phyloP scores from a whole-genome alignment of 352 stramenopile species.

The Phytophthora hibernalis region DNA sequence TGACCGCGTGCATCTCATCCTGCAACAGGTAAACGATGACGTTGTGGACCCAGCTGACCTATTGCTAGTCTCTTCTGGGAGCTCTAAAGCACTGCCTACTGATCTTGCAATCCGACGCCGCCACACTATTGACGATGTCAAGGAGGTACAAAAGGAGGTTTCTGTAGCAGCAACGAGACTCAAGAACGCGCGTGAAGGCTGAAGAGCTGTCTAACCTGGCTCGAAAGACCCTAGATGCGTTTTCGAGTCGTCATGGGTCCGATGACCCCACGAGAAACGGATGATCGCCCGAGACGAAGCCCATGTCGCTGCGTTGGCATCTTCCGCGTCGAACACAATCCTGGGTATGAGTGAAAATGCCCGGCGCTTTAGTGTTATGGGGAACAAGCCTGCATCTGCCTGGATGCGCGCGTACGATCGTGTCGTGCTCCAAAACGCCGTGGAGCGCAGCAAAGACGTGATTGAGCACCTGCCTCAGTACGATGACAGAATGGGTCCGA shows the following conservation, averaged over 20 bases:
- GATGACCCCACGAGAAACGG: slow-evolving; percentile 1
- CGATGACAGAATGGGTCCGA: slow-evolving; percentile 20
- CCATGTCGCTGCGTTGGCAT: slow-evolving; percentile 24
- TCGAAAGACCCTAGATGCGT: slow-evolving; percentile 71
- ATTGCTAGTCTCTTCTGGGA: slow-evolving; percentile 24
- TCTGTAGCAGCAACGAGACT: slow-evolving; percentile 70
- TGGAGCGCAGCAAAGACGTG: slow-evolving; percentile 73
- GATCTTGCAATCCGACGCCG: slow-evolving; percentile 72
- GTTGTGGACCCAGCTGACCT: slow-evolving; percentile 65
- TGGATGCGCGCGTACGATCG: slow-evolving; percentile 78
- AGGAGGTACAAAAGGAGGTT: slow-evolving; percentile 77
- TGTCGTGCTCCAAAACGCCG: slow-evolving; percentile 67
- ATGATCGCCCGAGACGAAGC: slow-evolving; percentile 19
- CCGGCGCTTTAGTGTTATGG: slow-evolving; percentile 29
- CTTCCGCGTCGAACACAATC: slow-evolving; percentile 34
- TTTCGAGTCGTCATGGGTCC: slow-evolving; percentile 41
- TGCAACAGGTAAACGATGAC: slow-evolving; percentile 78
- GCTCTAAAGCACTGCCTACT: slow-evolving; percentile 35
- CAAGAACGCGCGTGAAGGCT: slow-evolving; percentile 77
- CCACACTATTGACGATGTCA: slow-evolving; percentile 84
- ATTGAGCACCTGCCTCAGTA: slow-evolving; percentile 38
- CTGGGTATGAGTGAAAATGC: slow-evolving; percentile 21
- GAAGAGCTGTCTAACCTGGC: slow-evolving; percentile 79
- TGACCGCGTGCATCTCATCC: slow-evolving; percentile 53
- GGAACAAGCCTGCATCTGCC: slow-evolving; percentile 40